phyloP scores from a whole-genome alignment of 257 asterid species.

The Scutellaria minor region DNA sequence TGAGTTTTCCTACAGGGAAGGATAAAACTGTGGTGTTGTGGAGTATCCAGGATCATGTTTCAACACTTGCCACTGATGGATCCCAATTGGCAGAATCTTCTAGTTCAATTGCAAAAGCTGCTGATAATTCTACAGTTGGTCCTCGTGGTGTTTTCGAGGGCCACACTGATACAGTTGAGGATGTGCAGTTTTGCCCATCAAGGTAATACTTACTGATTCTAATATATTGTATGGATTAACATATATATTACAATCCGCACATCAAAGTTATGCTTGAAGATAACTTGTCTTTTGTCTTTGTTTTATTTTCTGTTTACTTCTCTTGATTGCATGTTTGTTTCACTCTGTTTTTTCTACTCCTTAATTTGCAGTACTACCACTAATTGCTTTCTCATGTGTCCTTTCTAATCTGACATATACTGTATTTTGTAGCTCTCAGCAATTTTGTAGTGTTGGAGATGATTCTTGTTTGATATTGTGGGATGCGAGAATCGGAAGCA shows the following conservation, averaged over 20 bases:
- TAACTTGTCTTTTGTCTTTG: background rate
- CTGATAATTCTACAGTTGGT: constrained; percentile 79
- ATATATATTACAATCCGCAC: background rate
- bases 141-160: constrained; percentile 94
- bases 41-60: constrained; percentile 95
- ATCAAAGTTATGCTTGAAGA: constrained; percentile 8
- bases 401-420: constrained; percentile 35
- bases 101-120: constrained; percentile 70
- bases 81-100: constrained; percentile 59
- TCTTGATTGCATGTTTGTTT: constrained; percentile 6
- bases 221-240: background rate
- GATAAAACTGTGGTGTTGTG: constrained; percentile 94
- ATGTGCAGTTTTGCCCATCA: constrained; percentile 95
- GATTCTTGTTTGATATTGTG: constrained; percentile 96
- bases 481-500: constrained; percentile 85
- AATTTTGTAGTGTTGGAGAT: constrained; percentile 98
- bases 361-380: background rate
- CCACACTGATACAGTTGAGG: constrained; percentile 94
- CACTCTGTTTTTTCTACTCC: constrained; percentile 11
- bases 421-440: constrained; percentile 76
- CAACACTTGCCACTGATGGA: constrained; percentile 72
- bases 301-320: background rate
- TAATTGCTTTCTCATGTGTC: constrained; percentile 29
- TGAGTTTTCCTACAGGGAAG: constrained; percentile 64
- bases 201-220: constrained; percentile 55